phyloP scores from a whole-genome alignment of 306 rosid species.

The Ormosia semicastrata region DNA sequence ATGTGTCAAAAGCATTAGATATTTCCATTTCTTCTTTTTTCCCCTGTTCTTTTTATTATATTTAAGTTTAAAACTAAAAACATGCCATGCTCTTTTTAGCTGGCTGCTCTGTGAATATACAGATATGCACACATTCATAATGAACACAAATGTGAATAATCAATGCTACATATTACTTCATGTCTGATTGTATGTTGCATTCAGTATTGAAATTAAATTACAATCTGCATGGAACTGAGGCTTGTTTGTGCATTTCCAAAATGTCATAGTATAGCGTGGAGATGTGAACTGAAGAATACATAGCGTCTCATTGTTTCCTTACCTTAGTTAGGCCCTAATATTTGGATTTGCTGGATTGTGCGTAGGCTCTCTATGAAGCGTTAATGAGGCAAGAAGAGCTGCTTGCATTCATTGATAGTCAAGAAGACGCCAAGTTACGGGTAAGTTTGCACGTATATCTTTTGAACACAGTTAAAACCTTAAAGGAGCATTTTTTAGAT shows the following conservation, averaged over 20 bases:
- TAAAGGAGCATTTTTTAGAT: neutral
- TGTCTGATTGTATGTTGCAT: neutral
- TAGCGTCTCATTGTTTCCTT: neutral
- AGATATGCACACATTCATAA: neutral
- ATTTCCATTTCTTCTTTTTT: neutral
- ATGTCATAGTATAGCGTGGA: neutral
- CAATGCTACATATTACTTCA: neutral
- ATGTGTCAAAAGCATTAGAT: conserved; percentile 13
- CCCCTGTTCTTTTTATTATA: neutral
- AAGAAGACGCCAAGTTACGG: conserved; percentile 77
- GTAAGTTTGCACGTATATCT: conserved; percentile 43
- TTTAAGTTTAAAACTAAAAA: conserved; percentile 1
- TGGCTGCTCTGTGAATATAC: neutral
- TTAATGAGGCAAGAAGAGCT: conserved; percentile 96
- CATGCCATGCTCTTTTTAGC: neutral
- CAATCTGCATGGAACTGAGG: conserved; percentile 1
- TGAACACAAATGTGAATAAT: neutral
- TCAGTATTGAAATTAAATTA: neutral
- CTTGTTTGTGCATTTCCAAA: neutral
- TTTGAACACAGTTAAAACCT: neutral
- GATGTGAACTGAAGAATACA: conserved; percentile 5
- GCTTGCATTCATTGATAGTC: conserved; percentile 88
- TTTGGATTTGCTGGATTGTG: conserved; percentile 25
- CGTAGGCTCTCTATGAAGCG: conserved; percentile 87
- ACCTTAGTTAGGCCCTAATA: neutral